Conservation (phyloP, 202 grass and related monocot genomes). For the Setaria viridis region DNA sequence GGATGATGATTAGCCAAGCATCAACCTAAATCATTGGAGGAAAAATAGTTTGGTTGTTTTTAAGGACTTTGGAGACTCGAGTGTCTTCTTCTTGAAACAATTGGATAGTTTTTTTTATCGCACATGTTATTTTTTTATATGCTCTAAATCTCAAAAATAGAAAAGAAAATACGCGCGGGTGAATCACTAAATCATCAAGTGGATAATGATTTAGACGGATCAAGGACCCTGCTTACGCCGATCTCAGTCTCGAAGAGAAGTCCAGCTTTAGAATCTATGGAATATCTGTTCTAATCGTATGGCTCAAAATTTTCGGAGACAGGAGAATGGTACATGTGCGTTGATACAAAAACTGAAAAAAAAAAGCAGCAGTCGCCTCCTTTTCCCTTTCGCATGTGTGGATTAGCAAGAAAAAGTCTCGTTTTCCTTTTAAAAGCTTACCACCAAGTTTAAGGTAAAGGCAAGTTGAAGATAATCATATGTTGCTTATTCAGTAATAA, state of each 20-base stretch:
- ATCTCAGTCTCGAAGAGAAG: not conserved
- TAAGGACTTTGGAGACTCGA: not conserved
- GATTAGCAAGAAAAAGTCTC: not conserved
- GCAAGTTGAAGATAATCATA: not conserved
- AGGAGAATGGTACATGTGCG: not conserved
- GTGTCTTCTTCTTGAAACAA: not conserved
- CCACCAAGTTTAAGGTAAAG: not conserved
- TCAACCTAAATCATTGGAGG: not conserved
- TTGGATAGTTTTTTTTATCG: not conserved
- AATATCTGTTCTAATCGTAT: not conserved
- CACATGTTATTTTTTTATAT: not conserved
- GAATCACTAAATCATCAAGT: not conserved
- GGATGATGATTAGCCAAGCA: not conserved
- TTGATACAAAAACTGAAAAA: not conserved
- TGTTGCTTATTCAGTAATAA: not conserved
- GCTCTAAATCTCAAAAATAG: not conserved
- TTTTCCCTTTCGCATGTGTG: not conserved
- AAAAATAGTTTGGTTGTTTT: not conserved
- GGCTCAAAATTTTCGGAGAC: not conserved
- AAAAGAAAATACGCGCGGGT: not conserved
- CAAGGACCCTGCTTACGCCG: not conserved
- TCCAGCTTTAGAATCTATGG: not conserved
- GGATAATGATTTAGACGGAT: not conserved
- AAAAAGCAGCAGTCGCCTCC: not conserved
- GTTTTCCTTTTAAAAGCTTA: not conserved